A percentile compares a stretch with the other conserved stretches of the same genome.
These are phyloP conservation scores for Aspergillus coremiiformis DNA, from an alignment of 495 filamentous ascomycete species.

Conservation along the genomic window DNA sequence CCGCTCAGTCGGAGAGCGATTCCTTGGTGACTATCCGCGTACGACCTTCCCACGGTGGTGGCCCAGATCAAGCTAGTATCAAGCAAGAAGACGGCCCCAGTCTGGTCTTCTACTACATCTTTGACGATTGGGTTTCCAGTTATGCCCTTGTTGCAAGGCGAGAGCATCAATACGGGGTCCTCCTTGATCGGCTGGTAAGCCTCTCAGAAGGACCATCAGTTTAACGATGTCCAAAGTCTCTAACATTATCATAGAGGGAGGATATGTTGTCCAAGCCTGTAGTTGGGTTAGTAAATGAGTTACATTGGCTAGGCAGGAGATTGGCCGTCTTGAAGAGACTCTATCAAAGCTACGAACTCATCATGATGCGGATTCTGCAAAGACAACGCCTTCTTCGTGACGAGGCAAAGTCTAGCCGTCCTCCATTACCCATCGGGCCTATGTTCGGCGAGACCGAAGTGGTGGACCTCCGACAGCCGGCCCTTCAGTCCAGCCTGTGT, in stretches of 20 bases:
- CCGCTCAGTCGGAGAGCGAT: slow-evolving; percentile 34
- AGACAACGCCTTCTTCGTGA: slow-evolving; percentile 39
- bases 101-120: slow-evolving; percentile 77
- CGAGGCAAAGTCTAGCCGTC: slow-evolving; percentile 21
- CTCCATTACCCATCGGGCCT: slow-evolving; percentile 16
- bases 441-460: slow-evolving; percentile 26
- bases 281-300: slow-evolving; percentile 57
- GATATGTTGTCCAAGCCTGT: slow-evolving; percentile 51
- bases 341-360: slow-evolving; percentile 70
- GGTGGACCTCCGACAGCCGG: slow-evolving; percentile 22
- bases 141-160: slow-evolving; percentile 55
- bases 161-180: slow-evolving; percentile 52
- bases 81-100: slow-evolving; percentile 59
- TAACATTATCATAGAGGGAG: slow-evolving; percentile 30
- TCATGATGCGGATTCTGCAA: slow-evolving; percentile 66
- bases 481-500: slow-evolving; percentile 21
- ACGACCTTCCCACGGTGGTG: slow-evolving; percentile 28
- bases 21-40: slow-evolving; percentile 46
- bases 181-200: slow-evolving; percentile 51
- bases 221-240: neutral
- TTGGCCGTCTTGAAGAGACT: slow-evolving; percentile 63
- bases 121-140: slow-evolving; percentile 75
- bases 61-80: slow-evolving; percentile 30
- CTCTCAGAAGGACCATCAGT: neutral
- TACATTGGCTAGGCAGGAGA: slow-evolving; percentile 64